A percentile compares a stretch with the other conserved stretches of the same genome.
phyloP scores from a whole-genome alignment of 345 rosid genomes.

The Linum trigynum region DNA sequence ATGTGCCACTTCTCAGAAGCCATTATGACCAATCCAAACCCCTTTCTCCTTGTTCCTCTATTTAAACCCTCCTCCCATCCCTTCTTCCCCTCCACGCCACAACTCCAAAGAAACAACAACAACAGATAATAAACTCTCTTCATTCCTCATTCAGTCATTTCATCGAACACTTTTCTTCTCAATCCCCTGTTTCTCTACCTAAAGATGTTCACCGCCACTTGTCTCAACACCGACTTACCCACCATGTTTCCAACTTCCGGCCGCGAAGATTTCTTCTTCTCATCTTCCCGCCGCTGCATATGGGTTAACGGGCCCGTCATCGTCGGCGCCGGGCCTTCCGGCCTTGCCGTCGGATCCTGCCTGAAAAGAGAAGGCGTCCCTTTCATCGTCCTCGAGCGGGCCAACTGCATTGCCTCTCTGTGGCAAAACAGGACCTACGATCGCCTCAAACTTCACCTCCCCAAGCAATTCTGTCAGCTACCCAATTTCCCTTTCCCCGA shows the following conservation, averaged over 20 bases:
- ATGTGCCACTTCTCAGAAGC: too few relatives aligned
- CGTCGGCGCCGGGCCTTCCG: background rate
- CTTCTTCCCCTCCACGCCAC: too few relatives aligned
- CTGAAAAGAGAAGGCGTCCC: background rate
- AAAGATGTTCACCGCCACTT: too few relatives aligned
- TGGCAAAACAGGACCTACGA: conserved; percentile 2
- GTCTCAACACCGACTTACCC: too few relatives aligned
- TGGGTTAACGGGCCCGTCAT: background rate
- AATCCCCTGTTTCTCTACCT: too few relatives aligned
- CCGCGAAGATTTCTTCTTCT: background rate
- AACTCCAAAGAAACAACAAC: too few relatives aligned
- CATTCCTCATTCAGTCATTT: too few relatives aligned
- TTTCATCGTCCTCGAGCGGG: background rate
- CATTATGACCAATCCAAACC: too few relatives aligned
- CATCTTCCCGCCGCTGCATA: background rate
- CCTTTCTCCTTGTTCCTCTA: too few relatives aligned
- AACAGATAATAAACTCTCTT: too few relatives aligned
- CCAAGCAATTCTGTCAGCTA: conserved; percentile 4
- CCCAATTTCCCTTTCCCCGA: conserved; percentile 1
- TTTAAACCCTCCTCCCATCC: too few relatives aligned
- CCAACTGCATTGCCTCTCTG: background rate
- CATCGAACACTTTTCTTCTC: too few relatives aligned
- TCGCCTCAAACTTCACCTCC: conserved; percentile 1
- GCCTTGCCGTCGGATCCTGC: background rate
- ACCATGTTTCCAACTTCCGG: background rate